Evolutionary conservation across 805 yeast species (phyloP).

Genomic region (Candida easanensis): DNA sequence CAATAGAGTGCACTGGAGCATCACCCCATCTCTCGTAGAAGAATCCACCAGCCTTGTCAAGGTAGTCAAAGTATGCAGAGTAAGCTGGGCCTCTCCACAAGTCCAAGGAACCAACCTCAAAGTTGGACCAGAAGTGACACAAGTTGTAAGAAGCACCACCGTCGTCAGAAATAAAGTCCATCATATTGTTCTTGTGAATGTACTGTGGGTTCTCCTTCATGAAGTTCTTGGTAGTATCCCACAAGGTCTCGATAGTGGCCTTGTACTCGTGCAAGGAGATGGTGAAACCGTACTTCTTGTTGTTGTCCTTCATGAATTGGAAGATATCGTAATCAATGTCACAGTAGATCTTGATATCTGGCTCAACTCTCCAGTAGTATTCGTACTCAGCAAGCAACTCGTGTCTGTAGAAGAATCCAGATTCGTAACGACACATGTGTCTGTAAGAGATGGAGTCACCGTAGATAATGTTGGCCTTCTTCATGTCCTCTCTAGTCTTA

Average conservation of each 20-base stretch:
- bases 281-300: constrained; percentile 66
- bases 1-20: constrained; percentile 84
- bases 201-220: constrained; percentile 42
- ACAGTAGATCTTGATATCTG: constrained; percentile 59
- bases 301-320: constrained; percentile 52
- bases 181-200: constrained; percentile 46
- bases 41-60: constrained; percentile 75
- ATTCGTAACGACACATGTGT: constrained; percentile 58
- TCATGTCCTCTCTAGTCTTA: constrained; percentile 43
- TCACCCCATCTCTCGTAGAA: constrained; percentile 93
- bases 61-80: constrained; percentile 54
- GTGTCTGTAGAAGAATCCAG: constrained; percentile 64
- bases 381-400: constrained; percentile 56
- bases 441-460: constrained; percentile 63
- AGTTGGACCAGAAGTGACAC: constrained; percentile 85
- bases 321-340: constrained; percentile 67
- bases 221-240: constrained; percentile 54
- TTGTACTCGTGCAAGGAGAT: constrained; percentile 64
- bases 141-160: constrained; percentile 64
- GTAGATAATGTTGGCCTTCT: constrained; percentile 46
- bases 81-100: constrained; percentile 66
- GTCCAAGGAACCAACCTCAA: constrained; percentile 70
- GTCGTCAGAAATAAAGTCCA: constrained; percentile 65
- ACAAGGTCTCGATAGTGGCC: constrained; percentile 61
- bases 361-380: constrained; percentile 80